These are phyloP conservation scores for Pilasporangium apinafurcum DNA, from an alignment of 352 stramenopile species.

Conservation along the genomic window DNA sequence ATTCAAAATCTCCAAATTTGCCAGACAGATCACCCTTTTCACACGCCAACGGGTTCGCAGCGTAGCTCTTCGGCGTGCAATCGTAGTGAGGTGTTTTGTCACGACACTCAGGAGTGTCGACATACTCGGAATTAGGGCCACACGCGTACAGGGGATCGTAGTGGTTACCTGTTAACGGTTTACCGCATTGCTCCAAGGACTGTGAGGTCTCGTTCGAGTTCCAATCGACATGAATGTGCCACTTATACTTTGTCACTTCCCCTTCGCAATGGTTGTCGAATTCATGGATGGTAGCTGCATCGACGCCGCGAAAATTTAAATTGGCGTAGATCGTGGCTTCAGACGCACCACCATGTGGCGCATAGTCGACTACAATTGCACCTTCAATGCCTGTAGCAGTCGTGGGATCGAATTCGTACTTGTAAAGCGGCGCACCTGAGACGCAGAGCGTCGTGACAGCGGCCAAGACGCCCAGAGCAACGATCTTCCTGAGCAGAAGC, in stretches of 20 bases:
- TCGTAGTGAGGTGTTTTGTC: slow-evolving; percentile 13
- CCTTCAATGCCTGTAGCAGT: slow-evolving; percentile 6
- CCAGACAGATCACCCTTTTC: slow-evolving; percentile 42
- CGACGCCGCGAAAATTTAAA: slow-evolving; percentile 5
- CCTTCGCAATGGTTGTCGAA: slow-evolving; percentile 18
- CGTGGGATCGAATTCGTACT: slow-evolving; percentile 8
- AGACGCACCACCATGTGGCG: background rate
- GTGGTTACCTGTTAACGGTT: slow-evolving; percentile 25
- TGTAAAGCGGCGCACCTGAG: too few species aligned
- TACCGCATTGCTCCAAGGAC: slow-evolving; percentile 20
- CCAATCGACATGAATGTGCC: slow-evolving; percentile 42
- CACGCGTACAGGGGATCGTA: slow-evolving; percentile 35
- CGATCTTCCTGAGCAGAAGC: too few species aligned
- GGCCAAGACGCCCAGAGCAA: too few species aligned
- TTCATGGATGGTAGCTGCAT: background rate
- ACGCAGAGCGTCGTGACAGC: too few species aligned
- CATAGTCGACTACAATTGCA: slow-evolving; percentile 7
- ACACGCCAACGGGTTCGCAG: slow-evolving; percentile 14
- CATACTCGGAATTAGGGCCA: slow-evolving; percentile 32
- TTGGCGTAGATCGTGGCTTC: slow-evolving; percentile 7
- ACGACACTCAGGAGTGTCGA: slow-evolving; percentile 5
- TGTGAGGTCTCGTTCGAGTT: slow-evolving; percentile 14
- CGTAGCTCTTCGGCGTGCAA: slow-evolving; percentile 26
- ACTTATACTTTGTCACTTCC: slow-evolving; percentile 16
- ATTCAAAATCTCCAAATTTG: slow-evolving; percentile 27